Evolutionary conservation across 2,329 filamentous ascomycete genomes (phyloP), one percentile per base, ranked within the genome.

Genomic region (Pyrenophora tritici-repentis): DNA sequence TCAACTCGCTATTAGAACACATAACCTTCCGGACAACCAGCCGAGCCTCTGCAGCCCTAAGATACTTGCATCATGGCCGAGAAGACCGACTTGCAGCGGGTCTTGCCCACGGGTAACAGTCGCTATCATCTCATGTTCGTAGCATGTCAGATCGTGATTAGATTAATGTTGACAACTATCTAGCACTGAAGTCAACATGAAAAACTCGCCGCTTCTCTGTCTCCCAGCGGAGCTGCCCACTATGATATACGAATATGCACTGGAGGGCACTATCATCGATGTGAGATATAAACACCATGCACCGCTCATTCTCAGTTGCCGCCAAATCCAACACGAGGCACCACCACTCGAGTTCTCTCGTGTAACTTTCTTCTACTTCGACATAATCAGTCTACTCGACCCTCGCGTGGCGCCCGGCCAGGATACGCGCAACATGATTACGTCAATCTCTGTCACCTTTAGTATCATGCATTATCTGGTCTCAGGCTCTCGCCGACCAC

Each of bases 151-250:
- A 9, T 4, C 6, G 8, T 2, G 22, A 9, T 9, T 24, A 12
- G 26, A 12, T 3, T 9, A 29, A n/a, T 12, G n/a, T 18, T 39
- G 22, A 38, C 16, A 24, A 10, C 13, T 20, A 17, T 37, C 9
- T 20, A 46, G 42, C 31, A 46, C 42, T 13, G 3, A 8, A 9
- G 29, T n/a, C 4, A 51, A 51, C 32, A 24, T 20, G 6, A 14
- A 20, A 8, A 32, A 17, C 13, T 51, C 42, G 10, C 32, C 48
- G 1, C 22, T 51, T n/a, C 49, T 47, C 22, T 33, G 26, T 29
- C 36, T 46, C 3, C 26, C 43, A 8, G 35, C 16, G 4, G 35
- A 46, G 26, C 1, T 40, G 10, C 43, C 26, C 24, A 46, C 37
- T 12, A 24, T 8, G 4, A 35, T 43, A 0, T 43, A 43, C 7